phyloP scores from a whole-genome alignment of 257 asterid species.

The Primulina huaijiensis region DNA sequence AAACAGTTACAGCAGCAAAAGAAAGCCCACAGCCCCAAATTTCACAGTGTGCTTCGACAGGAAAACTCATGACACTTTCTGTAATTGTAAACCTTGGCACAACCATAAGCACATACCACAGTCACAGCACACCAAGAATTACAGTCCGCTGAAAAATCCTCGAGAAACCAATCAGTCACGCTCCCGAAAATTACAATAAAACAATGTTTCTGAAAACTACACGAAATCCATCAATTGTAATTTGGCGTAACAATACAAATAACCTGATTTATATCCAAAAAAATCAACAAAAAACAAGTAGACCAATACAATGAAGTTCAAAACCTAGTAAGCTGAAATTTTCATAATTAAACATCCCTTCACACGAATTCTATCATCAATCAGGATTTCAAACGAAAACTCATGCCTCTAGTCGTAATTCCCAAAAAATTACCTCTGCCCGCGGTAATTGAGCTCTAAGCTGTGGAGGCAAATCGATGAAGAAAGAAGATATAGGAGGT shows the following conservation, averaged over 20 bases:
- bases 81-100: background rate
- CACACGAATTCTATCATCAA: background rate
- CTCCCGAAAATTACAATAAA: background rate
- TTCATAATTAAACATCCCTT: background rate
- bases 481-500: background rate
- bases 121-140: background rate
- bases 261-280: background rate
- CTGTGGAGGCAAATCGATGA: slow-evolving; percentile 12
- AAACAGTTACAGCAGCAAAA: background rate
- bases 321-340: background rate
- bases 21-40: background rate
- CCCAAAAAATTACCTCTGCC: slow-evolving; percentile 30
- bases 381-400: background rate
- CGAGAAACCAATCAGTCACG: background rate
- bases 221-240: background rate
- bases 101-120: background rate
- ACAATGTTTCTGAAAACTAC: no score
- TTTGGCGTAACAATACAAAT: background rate
- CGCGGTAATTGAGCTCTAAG: slow-evolving; percentile 1
- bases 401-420: no score
- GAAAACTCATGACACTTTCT: background rate
- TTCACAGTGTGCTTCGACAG: background rate
- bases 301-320: no score
- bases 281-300: no score
- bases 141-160: background rate